Percentiles rank a stretch among this genome's conserved stretches.
Conservation (phyloP, 208 protist species). For the Leishmania tropica region DNA sequence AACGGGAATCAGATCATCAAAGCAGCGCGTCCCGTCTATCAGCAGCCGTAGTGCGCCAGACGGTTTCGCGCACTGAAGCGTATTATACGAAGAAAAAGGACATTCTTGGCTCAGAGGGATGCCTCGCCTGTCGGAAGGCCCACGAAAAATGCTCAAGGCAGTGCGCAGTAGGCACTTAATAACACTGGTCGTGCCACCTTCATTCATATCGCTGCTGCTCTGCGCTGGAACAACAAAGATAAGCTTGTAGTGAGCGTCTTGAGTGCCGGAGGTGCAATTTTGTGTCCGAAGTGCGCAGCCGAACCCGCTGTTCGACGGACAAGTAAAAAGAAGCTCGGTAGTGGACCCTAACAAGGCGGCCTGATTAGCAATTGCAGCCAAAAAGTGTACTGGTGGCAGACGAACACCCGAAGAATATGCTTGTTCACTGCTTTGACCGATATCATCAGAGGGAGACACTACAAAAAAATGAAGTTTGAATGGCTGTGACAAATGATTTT, state of each 20-base stretch:
- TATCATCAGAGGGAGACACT: background rate
- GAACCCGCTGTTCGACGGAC: conserved; percentile 7
- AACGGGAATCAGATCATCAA: conserved; percentile 16
- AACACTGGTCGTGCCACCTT: background rate
- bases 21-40: conserved; percentile 22
- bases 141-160: conserved; percentile 5
- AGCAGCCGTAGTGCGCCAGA: conserved; percentile 20
- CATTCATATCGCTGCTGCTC: background rate
- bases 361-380: conserved; percentile 17
- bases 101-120: background rate
- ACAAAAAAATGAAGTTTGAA: conserved; percentile 29
- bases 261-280: background rate
- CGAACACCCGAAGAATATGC: background rate
- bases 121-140: background rate
- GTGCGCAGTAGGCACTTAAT: background rate
- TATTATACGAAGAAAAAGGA: background rate
- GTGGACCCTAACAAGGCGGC: conserved; percentile 3
- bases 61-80: background rate
- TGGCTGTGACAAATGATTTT: conserved; percentile 13
- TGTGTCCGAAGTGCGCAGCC: conserved; percentile 18
- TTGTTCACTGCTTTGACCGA: background rate
- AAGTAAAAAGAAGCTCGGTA: conserved; percentile 24
- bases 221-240: conserved; percentile 12
- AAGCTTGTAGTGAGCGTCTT: conserved; percentile 18
- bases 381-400: conserved; percentile 12